phyloP scores from a whole-genome alignment of 352 stramenopile species.

The Pythium volutum region DNA sequence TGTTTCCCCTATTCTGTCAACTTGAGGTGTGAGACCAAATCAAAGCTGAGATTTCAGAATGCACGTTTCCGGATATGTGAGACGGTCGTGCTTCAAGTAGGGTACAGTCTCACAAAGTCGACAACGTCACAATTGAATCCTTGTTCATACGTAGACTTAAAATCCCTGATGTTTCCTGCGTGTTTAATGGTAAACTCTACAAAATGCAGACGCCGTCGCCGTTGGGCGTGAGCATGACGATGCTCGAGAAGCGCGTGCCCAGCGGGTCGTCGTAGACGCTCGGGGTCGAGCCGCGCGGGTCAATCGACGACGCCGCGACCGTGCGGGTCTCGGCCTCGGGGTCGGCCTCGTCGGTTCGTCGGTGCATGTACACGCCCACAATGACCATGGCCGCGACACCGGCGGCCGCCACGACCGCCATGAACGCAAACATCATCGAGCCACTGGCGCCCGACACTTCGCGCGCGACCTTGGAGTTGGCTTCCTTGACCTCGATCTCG shows the following conservation, averaged over 20 bases:
- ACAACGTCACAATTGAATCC: constrained; percentile 9
- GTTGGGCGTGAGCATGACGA: constrained; percentile 85
- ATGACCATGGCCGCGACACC: constrained; percentile 47
- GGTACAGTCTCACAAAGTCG: too few species aligned
- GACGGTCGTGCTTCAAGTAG: too few species aligned
- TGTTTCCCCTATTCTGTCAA: too few species aligned
- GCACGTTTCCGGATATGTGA: too few species aligned
- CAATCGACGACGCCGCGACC: constrained; percentile 35
- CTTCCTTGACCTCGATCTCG: constrained; percentile 24
- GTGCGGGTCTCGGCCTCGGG: constrained; percentile 30
- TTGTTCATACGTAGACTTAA: neutral
- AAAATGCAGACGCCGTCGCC: constrained; percentile 78
- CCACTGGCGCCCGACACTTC: constrained; percentile 26
- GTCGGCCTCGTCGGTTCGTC: constrained; percentile 29
- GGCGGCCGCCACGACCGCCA: constrained; percentile 17
- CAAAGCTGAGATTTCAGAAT: too few species aligned
- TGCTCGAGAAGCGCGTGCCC: constrained; percentile 78
- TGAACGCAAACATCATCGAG: constrained; percentile 14
- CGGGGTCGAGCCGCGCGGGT: constrained; percentile 38
- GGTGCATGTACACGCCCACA: constrained; percentile 56
- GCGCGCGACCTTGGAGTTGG: constrained; percentile 41
- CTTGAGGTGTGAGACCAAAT: too few species aligned
- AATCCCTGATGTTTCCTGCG: too few species aligned
- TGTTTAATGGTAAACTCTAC: constrained; percentile 29
- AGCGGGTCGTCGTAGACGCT: constrained; percentile 79